Percentiles rank a stretch among this genome's conserved stretches.
phyloP scores from a whole-genome alignment of 2,329 filamentous ascomycete genomes.

The Claviceps pazoutovae region DNA sequence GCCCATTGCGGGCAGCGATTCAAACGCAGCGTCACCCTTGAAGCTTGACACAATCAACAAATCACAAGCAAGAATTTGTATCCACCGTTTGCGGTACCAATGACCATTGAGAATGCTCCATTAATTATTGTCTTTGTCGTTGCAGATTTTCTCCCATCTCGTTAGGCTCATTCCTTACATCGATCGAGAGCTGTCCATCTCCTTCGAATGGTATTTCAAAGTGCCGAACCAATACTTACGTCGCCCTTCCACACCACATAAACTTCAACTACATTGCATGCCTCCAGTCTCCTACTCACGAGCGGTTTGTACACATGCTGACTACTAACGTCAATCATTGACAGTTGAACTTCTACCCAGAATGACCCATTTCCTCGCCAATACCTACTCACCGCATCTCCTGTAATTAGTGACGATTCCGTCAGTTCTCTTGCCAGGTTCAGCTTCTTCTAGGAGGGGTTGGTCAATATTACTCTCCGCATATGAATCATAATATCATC shows the following conservation, averaged over 20 bases:
- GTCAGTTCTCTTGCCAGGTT: conserved; percentile 20
- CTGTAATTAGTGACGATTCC: conserved; percentile 25
- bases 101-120: too few species aligned
- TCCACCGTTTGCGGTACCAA: too few species aligned
- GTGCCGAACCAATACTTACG: background rate
- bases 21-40: too few species aligned
- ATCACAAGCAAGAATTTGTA: too few species aligned
- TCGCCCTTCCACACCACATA: background rate
- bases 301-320: conserved; percentile 18
- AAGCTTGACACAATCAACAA: too few species aligned
- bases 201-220: background rate
- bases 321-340: conserved; percentile 16
- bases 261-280: background rate
- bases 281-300: background rate
- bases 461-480: conserved; percentile 12
- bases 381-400: conserved; percentile 26
- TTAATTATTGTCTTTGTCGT: too few species aligned
- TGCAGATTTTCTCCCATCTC: too few species aligned
- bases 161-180: background rate
- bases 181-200: background rate
- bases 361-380: conserved; percentile 32
- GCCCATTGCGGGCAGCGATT: too few species aligned
- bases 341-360: conserved; percentile 11
- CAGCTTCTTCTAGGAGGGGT: conserved; percentile 18
- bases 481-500: conserved; percentile 13